These are phyloP conservation scores for Suhomyces kunorum DNA, from an alignment of 1,139 yeast genomes.

Conservation along the genomic window DNA sequence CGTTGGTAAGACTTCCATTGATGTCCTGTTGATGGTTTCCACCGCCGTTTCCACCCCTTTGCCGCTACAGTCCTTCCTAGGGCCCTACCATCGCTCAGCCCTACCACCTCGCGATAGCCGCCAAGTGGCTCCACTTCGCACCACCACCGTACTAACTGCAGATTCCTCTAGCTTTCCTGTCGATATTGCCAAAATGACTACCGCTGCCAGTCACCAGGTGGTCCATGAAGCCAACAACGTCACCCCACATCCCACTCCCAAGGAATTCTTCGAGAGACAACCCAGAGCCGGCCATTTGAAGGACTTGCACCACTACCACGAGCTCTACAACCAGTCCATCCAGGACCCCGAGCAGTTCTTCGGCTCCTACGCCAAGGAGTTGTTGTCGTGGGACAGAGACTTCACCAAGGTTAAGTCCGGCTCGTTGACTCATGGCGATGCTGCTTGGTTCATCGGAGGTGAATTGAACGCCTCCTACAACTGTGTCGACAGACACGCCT, in stretches of 20 bases:
- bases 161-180: slow-evolving; percentile 3
- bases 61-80: too few relatives aligned
- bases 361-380: slow-evolving; percentile 77
- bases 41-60: too few relatives aligned
- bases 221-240: slow-evolving; percentile 85
- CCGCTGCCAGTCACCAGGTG: slow-evolving; percentile 36
- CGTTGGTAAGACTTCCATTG: too few relatives aligned
- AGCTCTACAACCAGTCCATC: slow-evolving; percentile 75
- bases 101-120: slow-evolving; percentile 1
- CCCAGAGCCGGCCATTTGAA: slow-evolving; percentile 55
- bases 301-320: slow-evolving; percentile 66
- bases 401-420: slow-evolving; percentile 76
- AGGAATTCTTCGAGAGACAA: slow-evolving; percentile 72
- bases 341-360: slow-evolving; percentile 81
- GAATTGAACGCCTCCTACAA: slow-evolving; percentile 91
- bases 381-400: slow-evolving; percentile 82
- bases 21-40: too few relatives aligned
- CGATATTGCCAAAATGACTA: slow-evolving; percentile 9
- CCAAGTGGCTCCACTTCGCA: neutral
- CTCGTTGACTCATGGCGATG: slow-evolving; percentile 73
- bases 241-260: slow-evolving; percentile 65
- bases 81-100: neutral
- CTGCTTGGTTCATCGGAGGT: slow-evolving; percentile 93
- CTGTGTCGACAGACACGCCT: slow-evolving; percentile 96
- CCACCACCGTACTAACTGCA: slow-evolving; percentile 5